A percentile compares a stretch with the other conserved stretches of the same genome.
Conservation (phyloP, 306 rosid species). For the Fagus sylvatica region DNA sequence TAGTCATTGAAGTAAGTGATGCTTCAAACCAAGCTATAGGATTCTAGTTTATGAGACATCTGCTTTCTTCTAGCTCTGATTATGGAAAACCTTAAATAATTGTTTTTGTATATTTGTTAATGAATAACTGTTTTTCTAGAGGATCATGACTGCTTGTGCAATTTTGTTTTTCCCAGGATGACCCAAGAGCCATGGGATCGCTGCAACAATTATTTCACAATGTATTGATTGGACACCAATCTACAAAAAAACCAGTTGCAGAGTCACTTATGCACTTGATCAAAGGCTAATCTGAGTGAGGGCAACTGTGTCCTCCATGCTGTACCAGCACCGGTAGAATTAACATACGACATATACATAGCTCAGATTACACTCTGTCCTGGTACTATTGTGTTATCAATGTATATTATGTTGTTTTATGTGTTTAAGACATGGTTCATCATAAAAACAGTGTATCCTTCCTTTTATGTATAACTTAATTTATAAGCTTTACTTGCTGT, state of each 20-base stretch:
- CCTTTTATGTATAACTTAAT: not conserved
- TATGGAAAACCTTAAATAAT: not conserved
- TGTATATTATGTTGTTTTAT: not conserved
- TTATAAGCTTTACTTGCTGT: not conserved
- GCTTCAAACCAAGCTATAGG: not conserved
- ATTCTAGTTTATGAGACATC: not conserved
- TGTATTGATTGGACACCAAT: not conserved
- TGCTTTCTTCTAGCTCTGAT: not conserved
- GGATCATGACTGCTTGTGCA: not conserved
- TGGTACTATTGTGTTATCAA: not conserved
- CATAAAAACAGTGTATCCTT: not conserved
- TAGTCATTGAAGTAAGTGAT: not conserved
- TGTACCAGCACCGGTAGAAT: not conserved
- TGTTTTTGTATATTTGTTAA: too few species aligned
- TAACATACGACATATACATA: not conserved
- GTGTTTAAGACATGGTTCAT: not conserved
- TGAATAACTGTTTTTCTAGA: not conserved
- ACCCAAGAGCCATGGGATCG: conserved; percentile 7
- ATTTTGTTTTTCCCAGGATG: conserved; percentile 21
- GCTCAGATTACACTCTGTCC: not conserved
- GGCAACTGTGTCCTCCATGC: not conserved
- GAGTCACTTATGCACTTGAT: not conserved
- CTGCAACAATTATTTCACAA: conserved; percentile 20
- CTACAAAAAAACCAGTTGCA: not conserved
- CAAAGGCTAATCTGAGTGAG: not conserved